phyloP scores from a whole-genome alignment of 2,329 filamentous ascomycete genomes.

The Cucurbitaria berberidis region DNA sequence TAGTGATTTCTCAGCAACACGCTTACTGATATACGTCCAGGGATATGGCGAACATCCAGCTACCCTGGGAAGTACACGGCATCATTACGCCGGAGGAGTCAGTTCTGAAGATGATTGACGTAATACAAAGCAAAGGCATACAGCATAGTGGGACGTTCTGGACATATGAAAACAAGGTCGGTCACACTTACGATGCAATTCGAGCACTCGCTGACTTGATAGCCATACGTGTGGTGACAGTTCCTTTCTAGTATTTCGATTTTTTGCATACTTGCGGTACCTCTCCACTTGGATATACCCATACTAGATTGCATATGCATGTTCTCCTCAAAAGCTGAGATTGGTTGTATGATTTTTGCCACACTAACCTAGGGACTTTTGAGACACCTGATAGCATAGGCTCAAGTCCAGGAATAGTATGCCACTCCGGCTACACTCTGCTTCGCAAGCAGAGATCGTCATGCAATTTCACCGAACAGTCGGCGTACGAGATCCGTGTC shows the following conservation, averaged over 20 bases:
- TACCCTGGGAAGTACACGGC: conserved; percentile 60
- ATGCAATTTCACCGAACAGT: conserved; percentile 29
- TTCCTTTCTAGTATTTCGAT: not conserved
- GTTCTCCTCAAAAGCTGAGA: not conserved
- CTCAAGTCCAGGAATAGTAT: not conserved
- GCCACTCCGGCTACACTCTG: not conserved
- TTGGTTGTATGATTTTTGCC: not conserved
- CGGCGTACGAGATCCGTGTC: conserved; percentile 32
- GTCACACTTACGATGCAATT: conserved; percentile 11
- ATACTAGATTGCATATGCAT: conserved; percentile 18
- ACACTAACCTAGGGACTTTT: not conserved
- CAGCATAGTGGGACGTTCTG: conserved; percentile 62
- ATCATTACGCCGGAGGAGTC: conserved; percentile 59
- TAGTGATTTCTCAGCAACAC: not conserved
- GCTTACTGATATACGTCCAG: conserved; percentile 27
- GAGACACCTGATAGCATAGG: not conserved
- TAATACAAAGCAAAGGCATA: conserved; percentile 57
- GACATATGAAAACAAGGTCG: conserved; percentile 61
- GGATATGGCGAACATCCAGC: conserved; percentile 61
- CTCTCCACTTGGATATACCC: conserved; percentile 20
- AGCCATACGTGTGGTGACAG: conserved; percentile 42
- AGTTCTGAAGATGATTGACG: conserved; percentile 57
- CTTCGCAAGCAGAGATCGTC: not conserved
- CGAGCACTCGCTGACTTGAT: conserved; percentile 7
- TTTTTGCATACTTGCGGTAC: conserved; percentile 2